Conservation (phyloP, 2,329 filamentous ascomycete genomes). For the Thielaviopsis euricoi region DNA sequence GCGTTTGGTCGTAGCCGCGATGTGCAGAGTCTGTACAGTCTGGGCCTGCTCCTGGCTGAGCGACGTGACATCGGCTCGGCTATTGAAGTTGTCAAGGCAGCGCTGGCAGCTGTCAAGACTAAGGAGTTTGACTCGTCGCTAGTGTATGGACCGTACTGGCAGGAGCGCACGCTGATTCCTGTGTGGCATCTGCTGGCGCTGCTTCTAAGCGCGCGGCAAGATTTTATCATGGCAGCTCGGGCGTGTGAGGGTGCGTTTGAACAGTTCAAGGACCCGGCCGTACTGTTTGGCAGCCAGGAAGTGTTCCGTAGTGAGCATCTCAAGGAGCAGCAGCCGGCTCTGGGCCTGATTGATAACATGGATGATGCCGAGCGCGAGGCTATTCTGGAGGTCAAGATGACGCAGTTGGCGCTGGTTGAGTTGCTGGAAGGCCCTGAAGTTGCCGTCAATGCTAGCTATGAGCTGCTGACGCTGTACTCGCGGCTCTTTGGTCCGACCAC, state of each 20-base stretch:
- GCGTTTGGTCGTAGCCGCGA: constrained; percentile 51
- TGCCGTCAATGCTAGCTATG: constrained; percentile 76
- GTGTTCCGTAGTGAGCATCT: constrained; percentile 50
- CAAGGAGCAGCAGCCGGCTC: constrained; percentile 27
- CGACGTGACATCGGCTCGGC: constrained; percentile 64
- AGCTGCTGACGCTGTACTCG: constrained; percentile 67
- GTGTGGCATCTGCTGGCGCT: constrained; percentile 85
- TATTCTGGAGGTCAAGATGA: constrained; percentile 91
- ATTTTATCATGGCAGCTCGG: constrained; percentile 62
- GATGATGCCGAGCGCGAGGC: constrained; percentile 69
- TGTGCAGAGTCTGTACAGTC: constrained; percentile 60
- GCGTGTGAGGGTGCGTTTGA: constrained; percentile 86
- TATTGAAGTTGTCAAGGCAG: constrained; percentile 65
- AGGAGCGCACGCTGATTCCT: constrained; percentile 53
- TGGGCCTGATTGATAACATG: constrained; percentile 54
- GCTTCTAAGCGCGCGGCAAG: constrained; percentile 70
- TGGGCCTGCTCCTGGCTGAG: constrained; percentile 77
- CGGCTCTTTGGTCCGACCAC: constrained; percentile 48
- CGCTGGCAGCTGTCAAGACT: constrained; percentile 45
- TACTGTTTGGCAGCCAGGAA: constrained; percentile 49
- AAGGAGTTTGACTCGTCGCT: constrained; percentile 27
- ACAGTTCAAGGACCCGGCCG: constrained; percentile 58
- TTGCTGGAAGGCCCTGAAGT: constrained; percentile 66
- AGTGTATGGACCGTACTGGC: constrained; percentile 35
- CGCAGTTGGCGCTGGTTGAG: constrained; percentile 72